Percentiles rank a stretch among this genome's conserved stretches.
These are phyloP conservation scores for Linderina pennispora DNA, from an alignment of 192 early-diverging fungal genomes.

Conservation along the genomic window DNA sequence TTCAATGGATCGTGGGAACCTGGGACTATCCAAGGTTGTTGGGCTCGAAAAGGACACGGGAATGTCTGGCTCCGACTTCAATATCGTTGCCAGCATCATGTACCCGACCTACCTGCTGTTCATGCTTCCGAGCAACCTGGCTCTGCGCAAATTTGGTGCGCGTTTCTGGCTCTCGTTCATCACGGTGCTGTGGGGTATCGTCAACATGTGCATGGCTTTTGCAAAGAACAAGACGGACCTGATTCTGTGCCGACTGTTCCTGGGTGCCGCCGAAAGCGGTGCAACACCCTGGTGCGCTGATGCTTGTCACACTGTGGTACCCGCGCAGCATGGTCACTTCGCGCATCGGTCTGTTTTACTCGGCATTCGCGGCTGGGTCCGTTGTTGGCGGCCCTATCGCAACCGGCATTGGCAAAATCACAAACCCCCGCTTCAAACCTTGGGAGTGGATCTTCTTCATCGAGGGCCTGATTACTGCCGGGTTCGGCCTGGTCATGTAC, in stretches of 20 bases:
- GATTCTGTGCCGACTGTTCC: not conserved
- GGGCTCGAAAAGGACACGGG: not conserved
- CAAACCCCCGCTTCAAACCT: not conserved
- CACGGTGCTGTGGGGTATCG: not conserved
- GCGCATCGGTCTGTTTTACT: not conserved
- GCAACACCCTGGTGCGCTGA: not conserved
- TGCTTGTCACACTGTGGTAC: not conserved
- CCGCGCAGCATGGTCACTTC: not conserved
- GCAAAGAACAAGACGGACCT: not conserved
- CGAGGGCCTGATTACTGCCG: not conserved
- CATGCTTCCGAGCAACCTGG: not conserved
- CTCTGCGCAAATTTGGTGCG: not conserved
- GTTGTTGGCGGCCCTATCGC: not conserved
- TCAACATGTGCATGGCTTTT: not conserved
- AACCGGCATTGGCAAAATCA: not conserved
- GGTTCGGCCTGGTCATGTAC: not conserved
- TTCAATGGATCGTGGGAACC: not conserved
- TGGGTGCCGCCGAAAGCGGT: not conserved
- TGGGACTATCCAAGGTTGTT: not conserved
- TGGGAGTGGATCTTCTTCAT: not conserved
- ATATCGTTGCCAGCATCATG: not conserved
- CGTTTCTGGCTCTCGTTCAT: not conserved
- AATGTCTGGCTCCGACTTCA: not conserved
- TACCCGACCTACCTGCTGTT: not conserved
- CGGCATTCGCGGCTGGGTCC: not conserved